These are phyloP conservation scores for Blastobotrys aristatus DNA, from an alignment of 1,139 yeast genomes.

Conservation along the genomic window DNA sequence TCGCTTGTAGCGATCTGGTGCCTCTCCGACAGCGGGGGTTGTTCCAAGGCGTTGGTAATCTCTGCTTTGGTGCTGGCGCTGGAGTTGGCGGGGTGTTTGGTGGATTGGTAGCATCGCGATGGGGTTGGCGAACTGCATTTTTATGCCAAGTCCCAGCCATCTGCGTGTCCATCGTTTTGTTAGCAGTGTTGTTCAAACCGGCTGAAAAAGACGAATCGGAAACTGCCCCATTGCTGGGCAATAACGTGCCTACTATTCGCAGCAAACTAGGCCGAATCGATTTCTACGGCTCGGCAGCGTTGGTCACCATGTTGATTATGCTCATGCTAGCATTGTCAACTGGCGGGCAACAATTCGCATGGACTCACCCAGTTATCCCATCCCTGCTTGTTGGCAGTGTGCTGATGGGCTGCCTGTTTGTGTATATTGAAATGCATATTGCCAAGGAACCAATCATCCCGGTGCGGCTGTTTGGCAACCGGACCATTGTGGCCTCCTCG, in stretches of 20 bases:
- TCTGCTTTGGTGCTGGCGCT: conserved; percentile 64
- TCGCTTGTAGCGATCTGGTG: conserved; percentile 53
- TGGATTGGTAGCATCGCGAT: conserved; percentile 61
- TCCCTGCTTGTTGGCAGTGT: conserved; percentile 20
- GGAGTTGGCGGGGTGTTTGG: conserved; percentile 69
- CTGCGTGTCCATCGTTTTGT: conserved; percentile 42
- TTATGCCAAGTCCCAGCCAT: conserved; percentile 63
- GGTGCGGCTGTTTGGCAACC: conserved; percentile 46
- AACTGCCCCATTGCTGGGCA: conserved; percentile 1
- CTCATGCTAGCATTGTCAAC: conserved; percentile 62
- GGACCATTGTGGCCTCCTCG: conserved; percentile 61
- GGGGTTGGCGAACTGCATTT: conserved; percentile 78
- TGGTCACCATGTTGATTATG: conserved; percentile 50
- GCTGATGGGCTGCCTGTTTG: conserved; percentile 36
- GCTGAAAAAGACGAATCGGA: neutral
- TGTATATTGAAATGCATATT: conserved; percentile 47
- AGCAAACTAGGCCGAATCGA: conserved; percentile 46
- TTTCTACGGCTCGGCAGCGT: conserved; percentile 59
- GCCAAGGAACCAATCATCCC: conserved; percentile 70
- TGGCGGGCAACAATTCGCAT: conserved; percentile 56
- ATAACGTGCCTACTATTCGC: neutral
- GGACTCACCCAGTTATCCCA: conserved; percentile 37
- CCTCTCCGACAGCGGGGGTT: conserved; percentile 55
- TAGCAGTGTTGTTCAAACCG: conserved; percentile 19
- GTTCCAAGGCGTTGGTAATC: conserved; percentile 58